Base-by-base conservation (phyloP, 371 early-diverging fungal genomes). In the Dichotomocladium elegans region DNA sequence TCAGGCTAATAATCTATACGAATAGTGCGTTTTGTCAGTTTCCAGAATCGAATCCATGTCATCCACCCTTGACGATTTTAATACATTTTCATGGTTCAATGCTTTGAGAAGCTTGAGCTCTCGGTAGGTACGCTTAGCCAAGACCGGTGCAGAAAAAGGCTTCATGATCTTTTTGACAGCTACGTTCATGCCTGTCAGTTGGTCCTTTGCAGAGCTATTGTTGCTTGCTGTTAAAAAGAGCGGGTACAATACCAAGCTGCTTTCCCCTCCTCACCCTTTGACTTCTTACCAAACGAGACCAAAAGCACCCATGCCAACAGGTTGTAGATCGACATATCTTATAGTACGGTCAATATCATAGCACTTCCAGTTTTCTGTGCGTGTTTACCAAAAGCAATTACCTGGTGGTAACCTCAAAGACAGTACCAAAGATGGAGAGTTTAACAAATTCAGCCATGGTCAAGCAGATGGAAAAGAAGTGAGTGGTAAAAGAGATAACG, bases 251-350 rank as follows among this genome's bases (percentile, higher is more conserved):
- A 29, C 10, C 29, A 33, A 33, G 33, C 11, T 33, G 10, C n/a
- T 22, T 14, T 47, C 47, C 30, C 11, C n/a, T 26, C 51, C 42
- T 53, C 6, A 9, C 41, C 19, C 25, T 34, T 28, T 29, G 27
- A 7, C 25, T 12, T 14, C 76, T 68, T 83, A 94, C 93, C 94
- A 95, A 15, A 96, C 97, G 12, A 95, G 79, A 55, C 97, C 97
- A 70, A 95, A 96, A 6, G 95, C 94, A 42, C 97, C 97, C 92
- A 95, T 92, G 41, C 97, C 97, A n/a, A 96, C 90, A 24, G 95
- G 94, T 61, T 94, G 89, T 51, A 95, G 79, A 72, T 93, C 89
- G 26, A 85, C 84, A 78, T 95, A 95, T 75, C 91, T 89, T 55
- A 34, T 34, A 27, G 45, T 15, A 53, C 19, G 21, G 12, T 10